Evolutionary conservation across 129 eudicot species (phyloP).

Genomic region (Daucus carota): DNA sequence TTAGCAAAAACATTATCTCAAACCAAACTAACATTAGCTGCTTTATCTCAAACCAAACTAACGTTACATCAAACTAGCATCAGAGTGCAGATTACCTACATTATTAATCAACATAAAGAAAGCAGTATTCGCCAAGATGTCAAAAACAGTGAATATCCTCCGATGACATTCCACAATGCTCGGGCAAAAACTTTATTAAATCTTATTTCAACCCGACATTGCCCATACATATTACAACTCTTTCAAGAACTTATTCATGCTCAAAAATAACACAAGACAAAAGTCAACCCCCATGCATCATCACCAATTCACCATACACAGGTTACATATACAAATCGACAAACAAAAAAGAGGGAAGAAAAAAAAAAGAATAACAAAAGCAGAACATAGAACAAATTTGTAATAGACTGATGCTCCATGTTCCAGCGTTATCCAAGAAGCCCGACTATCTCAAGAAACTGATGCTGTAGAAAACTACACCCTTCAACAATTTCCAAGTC

Average conservation of each 20-base stretch:
- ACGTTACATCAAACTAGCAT: too few relatives aligned
- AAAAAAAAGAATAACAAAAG: not conserved
- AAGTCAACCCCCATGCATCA: not conserved
- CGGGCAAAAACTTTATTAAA: not conserved
- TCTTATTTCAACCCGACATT: not conserved
- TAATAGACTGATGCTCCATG: constrained; percentile 5
- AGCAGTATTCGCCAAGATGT: too few relatives aligned
- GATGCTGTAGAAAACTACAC: not conserved
- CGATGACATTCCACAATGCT: not conserved
- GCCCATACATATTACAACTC: not conserved
- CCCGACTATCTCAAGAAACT: constrained; percentile 8
- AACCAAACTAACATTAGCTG: too few relatives aligned
- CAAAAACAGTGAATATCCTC: too few relatives aligned
- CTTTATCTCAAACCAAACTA: too few relatives aligned
- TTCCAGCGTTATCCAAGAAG: constrained; percentile 7
- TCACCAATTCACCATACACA: too few relatives aligned
- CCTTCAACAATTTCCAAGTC: not conserved
- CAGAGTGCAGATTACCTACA: too few relatives aligned
- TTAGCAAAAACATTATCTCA: too few relatives aligned
- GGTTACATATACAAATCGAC: not conserved
- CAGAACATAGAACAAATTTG: constrained; percentile 16
- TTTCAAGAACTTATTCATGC: not conserved
- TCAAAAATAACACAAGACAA: not conserved
- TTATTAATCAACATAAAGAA: too few relatives aligned
- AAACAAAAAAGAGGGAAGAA: not conserved